Evolutionary conservation across 225 moss, liverwort and hornwort species (phyloP), one percentile per base, ranked within the genome.

Genomic region (Takakia lepidozioides): DNA sequence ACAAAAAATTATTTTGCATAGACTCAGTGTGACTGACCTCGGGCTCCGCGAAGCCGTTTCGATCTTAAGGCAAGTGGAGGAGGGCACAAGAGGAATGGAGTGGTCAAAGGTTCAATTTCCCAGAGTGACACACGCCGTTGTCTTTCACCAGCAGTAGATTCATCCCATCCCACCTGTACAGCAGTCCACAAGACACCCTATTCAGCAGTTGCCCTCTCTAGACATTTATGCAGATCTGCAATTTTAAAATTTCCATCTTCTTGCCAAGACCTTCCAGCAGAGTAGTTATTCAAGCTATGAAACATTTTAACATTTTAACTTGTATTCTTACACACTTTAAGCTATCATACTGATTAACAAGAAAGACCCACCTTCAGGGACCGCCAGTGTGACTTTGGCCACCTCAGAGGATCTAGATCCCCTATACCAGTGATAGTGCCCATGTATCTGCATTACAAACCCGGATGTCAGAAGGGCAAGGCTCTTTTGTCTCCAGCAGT

Each of bases 121-220:
- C 98, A 98, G 61, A 91, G 55, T 11, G 98, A 98, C 36, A 98
- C 98, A 51, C 91, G 80, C n/a, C 71, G 75, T 43, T 98, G 98
- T 61, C 98, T 87, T 60, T 98, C 98, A 51, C 98, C 85, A 44
- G 91, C 87, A 38, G 98, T 87, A 38, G 98, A 98, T 62, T 98
- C 98, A 66, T 98, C 98, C 98, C 98, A 98, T 51, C 87, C 87
- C 55, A 98, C 95, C 95, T 95, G 65, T 37, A 43, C 16, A 29
- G 3, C 17, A 3, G 29, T 16, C 28, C 25, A 22, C 4, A 21
- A 17, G n/a, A 15, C 30, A 2, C 11, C 32, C n/a, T n/a, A n/a
- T n/a, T n/a, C n/a, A n/a, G n/a, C n/a, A n/a, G n/a, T n/a, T n/a
- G n/a, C n/a, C n/a, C n/a, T n/a, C n/a, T n/a, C n/a, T n/a, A n/a